These are phyloP conservation scores for Cladosporium sp. DNA, from an alignment of 2,329 filamentous ascomycete genomes.

Conservation along the genomic window DNA sequence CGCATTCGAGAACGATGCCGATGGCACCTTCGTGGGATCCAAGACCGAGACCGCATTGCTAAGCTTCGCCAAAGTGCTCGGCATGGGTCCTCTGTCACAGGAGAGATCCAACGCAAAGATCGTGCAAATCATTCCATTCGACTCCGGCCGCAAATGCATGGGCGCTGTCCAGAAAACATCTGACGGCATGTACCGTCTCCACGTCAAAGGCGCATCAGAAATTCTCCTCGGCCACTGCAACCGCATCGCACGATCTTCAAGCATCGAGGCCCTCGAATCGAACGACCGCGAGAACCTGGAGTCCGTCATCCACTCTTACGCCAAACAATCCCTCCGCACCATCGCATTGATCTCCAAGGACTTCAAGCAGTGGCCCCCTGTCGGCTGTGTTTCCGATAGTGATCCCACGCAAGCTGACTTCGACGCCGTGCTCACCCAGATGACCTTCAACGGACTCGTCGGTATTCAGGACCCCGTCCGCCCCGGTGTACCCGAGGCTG, in stretches of 20 bases:
- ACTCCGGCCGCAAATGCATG: conserved; percentile 67
- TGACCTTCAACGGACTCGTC: conserved; percentile 69
- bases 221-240: conserved; percentile 47
- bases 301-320: conserved; percentile 70
- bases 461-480: conserved; percentile 73
- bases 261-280: conserved; percentile 49
- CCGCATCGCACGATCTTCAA: conserved; percentile 54
- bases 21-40: conserved; percentile 66
- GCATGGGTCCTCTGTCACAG: conserved; percentile 57
- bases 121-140: conserved; percentile 56
- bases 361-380: conserved; percentile 77
- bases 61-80: conserved; percentile 63
- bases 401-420: conserved; percentile 63
- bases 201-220: conserved; percentile 50
- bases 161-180: conserved; percentile 56
- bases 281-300: conserved; percentile 58
- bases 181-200: conserved; percentile 53
- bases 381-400: conserved; percentile 55
- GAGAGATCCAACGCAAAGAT: conserved; percentile 61
- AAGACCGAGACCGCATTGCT: conserved; percentile 75
- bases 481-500: conserved; percentile 63
- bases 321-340: conserved; percentile 73
- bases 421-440: conserved; percentile 63
- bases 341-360: conserved; percentile 82
- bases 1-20: conserved; percentile 62